phyloP scores from a whole-genome alignment of 1,139 yeast species.

The Suhomyces bribrorum region DNA sequence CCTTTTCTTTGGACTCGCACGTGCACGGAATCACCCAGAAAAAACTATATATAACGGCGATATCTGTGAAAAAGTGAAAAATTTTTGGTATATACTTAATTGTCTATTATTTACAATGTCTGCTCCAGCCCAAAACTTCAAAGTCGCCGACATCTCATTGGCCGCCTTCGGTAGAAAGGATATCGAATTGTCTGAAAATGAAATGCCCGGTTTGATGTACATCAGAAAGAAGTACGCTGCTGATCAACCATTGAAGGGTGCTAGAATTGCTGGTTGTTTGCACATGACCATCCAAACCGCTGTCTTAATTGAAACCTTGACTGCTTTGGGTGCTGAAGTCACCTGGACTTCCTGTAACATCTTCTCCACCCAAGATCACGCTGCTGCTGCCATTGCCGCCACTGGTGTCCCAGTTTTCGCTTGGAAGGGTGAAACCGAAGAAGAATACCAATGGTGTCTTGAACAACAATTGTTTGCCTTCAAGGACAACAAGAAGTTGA shows the following conservation, averaged over 20 bases:
- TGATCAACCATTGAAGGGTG: constrained; percentile 96
- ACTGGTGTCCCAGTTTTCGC: constrained; percentile 99
- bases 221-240: constrained; percentile 92
- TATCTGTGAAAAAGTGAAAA: background rate
- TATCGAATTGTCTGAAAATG: constrained; percentile 98
- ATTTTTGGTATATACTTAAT: too few relatives aligned
- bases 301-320: constrained; percentile 95
- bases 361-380: constrained; percentile 99
- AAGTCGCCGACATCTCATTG: constrained; percentile 97
- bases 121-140: constrained; percentile 55
- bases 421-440: constrained; percentile 99
- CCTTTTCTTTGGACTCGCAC: background rate
- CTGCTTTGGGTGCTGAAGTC: constrained; percentile 98
- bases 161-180: constrained; percentile 99
- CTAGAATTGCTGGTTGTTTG: constrained; percentile 98
- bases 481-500: constrained; percentile 94
- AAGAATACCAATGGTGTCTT: constrained; percentile 99
- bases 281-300: constrained; percentile 99
- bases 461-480: constrained; percentile 98
- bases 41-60: background rate
- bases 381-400: constrained; percentile 99
- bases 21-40: background rate
- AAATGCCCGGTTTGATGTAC: constrained; percentile 99
- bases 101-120: constrained; percentile 13
- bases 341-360: constrained; percentile 99